These are phyloP conservation scores for Dioszegia aurantiaca DNA, from an alignment of 768 basidiomycete genomes.

Conservation along the genomic window DNA sequence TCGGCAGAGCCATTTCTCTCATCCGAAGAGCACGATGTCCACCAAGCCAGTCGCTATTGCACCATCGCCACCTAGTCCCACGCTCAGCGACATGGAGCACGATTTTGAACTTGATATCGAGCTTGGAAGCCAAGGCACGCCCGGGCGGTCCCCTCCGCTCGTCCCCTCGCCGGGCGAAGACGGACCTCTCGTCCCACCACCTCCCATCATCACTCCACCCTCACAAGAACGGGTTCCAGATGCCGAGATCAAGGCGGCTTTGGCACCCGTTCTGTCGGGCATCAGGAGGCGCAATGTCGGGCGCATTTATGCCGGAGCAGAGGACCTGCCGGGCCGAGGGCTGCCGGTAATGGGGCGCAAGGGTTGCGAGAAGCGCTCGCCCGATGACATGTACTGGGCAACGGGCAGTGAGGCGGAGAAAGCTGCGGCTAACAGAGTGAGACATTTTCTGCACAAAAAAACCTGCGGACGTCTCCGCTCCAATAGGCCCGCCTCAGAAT, in stretches of 20 bases:
- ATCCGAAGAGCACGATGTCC: neutral
- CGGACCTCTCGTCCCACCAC: slow-evolving; percentile 1
- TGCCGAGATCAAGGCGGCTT: too few species aligned
- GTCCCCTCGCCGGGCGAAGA: slow-evolving; percentile 8
- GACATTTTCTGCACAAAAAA: too few species aligned
- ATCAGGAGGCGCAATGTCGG: neutral
- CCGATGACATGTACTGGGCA: neutral
- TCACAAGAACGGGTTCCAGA: neutral
- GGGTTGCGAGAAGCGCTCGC: too few species aligned
- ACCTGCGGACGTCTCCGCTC: too few species aligned
- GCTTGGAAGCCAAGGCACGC: neutral
- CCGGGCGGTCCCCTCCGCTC: slow-evolving; percentile 5
- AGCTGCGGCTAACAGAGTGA: too few species aligned
- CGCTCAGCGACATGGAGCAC: slow-evolving; percentile 12
- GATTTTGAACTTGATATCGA: slow-evolving; percentile 12
- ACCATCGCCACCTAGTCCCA: neutral
- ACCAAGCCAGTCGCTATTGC: neutral
- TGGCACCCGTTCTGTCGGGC: neutral
- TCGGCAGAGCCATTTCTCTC: neutral
- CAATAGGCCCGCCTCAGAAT: too few species aligned
- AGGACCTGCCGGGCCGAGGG: too few species aligned
- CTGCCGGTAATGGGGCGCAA: too few species aligned
- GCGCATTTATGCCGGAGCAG: too few species aligned
- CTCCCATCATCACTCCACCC: slow-evolving; percentile 1
- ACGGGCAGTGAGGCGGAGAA: too few species aligned